Conservation (phyloP, 2,329 filamentous ascomycete genomes). For the Aspergillus sp. region DNA sequence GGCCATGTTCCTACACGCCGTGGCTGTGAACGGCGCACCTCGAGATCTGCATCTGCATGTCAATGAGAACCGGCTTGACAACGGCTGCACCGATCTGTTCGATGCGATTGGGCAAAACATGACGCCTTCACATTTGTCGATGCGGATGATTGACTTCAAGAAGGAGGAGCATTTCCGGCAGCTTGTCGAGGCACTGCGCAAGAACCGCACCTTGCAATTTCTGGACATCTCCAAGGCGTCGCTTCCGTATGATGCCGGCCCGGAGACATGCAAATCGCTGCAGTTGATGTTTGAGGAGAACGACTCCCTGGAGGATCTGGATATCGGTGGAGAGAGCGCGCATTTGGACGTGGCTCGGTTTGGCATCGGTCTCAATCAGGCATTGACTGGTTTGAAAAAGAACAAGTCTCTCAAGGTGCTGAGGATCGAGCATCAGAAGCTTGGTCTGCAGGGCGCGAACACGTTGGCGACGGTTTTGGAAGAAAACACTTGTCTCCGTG, state of each 20-base stretch:
- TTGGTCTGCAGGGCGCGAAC: slow-evolving; percentile 61
- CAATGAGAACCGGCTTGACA: slow-evolving; percentile 50
- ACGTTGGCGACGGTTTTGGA: slow-evolving; percentile 61
- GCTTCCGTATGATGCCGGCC: slow-evolving; percentile 59
- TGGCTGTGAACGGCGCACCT: slow-evolving; percentile 45
- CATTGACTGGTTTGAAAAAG: slow-evolving; percentile 55
- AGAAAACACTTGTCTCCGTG: slow-evolving; percentile 53
- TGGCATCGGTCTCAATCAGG: slow-evolving; percentile 59
- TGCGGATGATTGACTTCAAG: slow-evolving; percentile 62
- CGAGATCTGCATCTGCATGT: slow-evolving; percentile 59
- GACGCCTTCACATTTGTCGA: slow-evolving; percentile 56
- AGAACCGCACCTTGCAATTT: slow-evolving; percentile 55
- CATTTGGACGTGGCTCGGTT: slow-evolving; percentile 62
- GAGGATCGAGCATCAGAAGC: slow-evolving; percentile 59
- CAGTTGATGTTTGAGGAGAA: slow-evolving; percentile 60
- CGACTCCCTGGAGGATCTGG: slow-evolving; percentile 55
- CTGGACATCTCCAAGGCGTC: slow-evolving; percentile 64
- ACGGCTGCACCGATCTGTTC: slow-evolving; percentile 37
- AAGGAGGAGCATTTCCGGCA: slow-evolving; percentile 57
- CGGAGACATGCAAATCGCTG: slow-evolving; percentile 57
- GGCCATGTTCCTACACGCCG: slow-evolving; percentile 56
- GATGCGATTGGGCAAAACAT: slow-evolving; percentile 42
- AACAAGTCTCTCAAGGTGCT: slow-evolving; percentile 56
- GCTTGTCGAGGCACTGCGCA: slow-evolving; percentile 53
- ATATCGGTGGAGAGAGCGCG: slow-evolving; percentile 64